Conservation (phyloP, 495 filamentous ascomycete species). For the Echria macrotheca region DNA sequence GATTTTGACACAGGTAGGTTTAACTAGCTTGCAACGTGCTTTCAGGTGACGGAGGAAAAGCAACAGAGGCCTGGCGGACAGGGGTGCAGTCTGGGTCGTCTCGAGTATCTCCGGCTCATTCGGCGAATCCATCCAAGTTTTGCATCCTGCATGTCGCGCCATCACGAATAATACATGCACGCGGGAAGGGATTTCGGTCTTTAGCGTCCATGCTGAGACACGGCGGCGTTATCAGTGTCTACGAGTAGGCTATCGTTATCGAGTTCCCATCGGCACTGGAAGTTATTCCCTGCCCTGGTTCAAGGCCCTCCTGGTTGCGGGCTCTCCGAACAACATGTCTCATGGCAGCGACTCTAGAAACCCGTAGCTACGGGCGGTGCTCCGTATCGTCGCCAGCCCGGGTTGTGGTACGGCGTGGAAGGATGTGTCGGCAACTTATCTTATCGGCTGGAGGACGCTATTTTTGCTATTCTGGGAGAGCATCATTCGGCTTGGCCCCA, state of each 20-base stretch:
- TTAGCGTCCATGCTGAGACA: constrained; percentile 5
- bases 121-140: constrained; percentile 1
- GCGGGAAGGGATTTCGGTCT: not conserved
- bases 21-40: too few relatives aligned
- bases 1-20: too few relatives aligned
- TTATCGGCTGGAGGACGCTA: constrained; percentile 17
- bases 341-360: too few relatives aligned
- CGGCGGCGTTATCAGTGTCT: too few relatives aligned
- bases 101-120: not conserved
- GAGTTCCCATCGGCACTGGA: not conserved
- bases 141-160: not conserved
- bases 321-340: too few relatives aligned
- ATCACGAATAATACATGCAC: not conserved
- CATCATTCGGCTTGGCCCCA: constrained; percentile 8
- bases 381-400: too few relatives aligned
- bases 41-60: not conserved
- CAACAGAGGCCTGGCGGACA: not conserved
- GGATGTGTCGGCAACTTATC: constrained; percentile 24
- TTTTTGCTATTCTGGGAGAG: constrained; percentile 13
- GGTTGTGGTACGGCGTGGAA: too few relatives aligned
- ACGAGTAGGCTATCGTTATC: too few relatives aligned
- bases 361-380: too few relatives aligned
- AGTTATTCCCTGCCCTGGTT: not conserved
- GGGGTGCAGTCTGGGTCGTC: not conserved
- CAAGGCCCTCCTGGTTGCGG: not conserved